Conservation (phyloP, 1,284 basidiomycete genomes). For the Trametes polyzona region DNA sequence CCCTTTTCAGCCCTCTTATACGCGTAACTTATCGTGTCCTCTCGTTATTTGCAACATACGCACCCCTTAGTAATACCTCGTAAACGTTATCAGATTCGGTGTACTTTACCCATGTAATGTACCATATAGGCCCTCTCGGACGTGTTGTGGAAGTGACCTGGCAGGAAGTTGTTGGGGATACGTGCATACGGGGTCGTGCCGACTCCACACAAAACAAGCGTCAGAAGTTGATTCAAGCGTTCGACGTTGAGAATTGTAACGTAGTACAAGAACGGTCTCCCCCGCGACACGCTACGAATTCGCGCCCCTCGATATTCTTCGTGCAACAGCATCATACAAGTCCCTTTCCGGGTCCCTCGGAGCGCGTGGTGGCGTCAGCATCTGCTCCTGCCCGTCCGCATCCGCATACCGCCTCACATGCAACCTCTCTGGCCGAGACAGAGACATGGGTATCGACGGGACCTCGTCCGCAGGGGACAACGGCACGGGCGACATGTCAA, state of each 20-base stretch:
- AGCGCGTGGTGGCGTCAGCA: conserved; percentile 8
- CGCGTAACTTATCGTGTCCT: conserved; percentile 9
- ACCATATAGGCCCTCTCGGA: background rate
- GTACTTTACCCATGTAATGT: background rate
- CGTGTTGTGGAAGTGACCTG: background rate
- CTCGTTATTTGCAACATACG: background rate
- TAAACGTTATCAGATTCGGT: background rate
- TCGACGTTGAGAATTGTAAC: background rate
- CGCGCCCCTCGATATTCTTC: conserved; percentile 12
- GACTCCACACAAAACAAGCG: too few species aligned
- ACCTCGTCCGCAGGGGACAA: conserved; percentile 10
- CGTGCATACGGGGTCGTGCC: too few species aligned
- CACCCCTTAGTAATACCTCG: background rate
- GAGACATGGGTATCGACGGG: background rate
- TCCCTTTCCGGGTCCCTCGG: conserved; percentile 19
- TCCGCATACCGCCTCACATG: conserved; percentile 24
- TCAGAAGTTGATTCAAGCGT: too few species aligned
- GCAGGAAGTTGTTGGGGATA: too few species aligned
- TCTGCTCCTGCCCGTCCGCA: conserved; percentile 1
- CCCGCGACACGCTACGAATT: background rate
- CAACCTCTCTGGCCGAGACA: conserved; percentile 23
- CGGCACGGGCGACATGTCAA: conserved; percentile 29
- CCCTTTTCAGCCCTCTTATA: background rate
- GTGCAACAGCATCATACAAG: conserved; percentile 25
- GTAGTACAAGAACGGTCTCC: background rate